Evolutionary conservation across 805 yeast genomes (phyloP).

Genomic region (Metschnikowia aberdeeniae): DNA sequence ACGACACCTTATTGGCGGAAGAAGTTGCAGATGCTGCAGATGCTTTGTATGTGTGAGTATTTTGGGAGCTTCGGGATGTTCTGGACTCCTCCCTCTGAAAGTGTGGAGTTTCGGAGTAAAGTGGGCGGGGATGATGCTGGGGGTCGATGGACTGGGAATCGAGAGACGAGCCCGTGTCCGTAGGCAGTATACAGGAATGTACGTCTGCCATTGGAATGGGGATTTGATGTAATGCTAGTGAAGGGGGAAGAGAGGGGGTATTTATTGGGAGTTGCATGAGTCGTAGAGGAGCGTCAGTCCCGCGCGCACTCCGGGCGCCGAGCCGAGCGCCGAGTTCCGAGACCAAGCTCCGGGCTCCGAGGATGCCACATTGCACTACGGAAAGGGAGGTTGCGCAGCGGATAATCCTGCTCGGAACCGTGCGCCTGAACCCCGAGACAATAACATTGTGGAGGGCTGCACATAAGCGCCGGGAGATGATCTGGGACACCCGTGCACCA

Average conservation of each 20-base stretch:
- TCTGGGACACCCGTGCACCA: too few species aligned
- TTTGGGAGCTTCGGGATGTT: background rate
- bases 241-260: too few species aligned
- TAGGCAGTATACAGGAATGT: too few species aligned
- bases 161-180: background rate
- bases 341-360: background rate
- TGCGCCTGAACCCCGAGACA: too few species aligned
- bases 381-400: too few species aligned
- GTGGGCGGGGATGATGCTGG: background rate
- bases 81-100: background rate
- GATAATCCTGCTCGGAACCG: too few species aligned
- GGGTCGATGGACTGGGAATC: background rate
- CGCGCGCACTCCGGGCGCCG: background rate
- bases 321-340: background rate
- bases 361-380: too few species aligned
- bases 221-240: too few species aligned
- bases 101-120: background rate
- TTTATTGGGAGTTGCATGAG: too few species aligned
- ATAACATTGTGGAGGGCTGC: too few species aligned
- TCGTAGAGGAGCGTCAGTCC: background rate
- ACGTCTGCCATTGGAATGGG: too few species aligned
- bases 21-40: background rate
- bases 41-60: background rate
- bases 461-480: too few species aligned
- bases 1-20: slow-evolving; percentile 8